Evolutionary conservation across 352 stramenopile genomes (phyloP).

Genomic region (Globisporangium perplexum): DNA sequence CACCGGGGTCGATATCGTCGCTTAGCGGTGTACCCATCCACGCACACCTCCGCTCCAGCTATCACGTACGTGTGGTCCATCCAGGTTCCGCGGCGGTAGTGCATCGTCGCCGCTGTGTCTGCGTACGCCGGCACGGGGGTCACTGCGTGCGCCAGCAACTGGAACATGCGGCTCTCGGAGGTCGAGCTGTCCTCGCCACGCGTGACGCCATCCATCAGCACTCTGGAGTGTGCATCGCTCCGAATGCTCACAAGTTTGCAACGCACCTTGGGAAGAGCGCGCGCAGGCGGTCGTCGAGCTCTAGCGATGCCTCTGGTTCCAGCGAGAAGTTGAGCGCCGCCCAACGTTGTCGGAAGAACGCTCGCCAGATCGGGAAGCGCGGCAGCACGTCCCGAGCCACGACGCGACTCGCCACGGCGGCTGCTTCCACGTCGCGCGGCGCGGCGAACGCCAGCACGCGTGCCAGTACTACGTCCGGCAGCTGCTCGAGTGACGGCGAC

Average conservation of each 20-base stretch:
- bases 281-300: constrained; percentile 32
- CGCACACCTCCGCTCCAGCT: too few relatives aligned
- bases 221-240: background rate
- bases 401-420: constrained; percentile 38
- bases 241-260: too few relatives aligned
- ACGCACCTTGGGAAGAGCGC: constrained; percentile 41
- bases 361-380: constrained; percentile 56
- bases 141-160: constrained; percentile 64
- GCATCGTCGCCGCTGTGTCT: constrained; percentile 45
- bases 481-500: constrained; percentile 9
- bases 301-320: constrained; percentile 14
- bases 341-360: constrained; percentile 56
- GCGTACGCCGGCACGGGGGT: constrained; percentile 56
- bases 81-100: constrained; percentile 28
- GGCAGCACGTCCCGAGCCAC: constrained; percentile 42
- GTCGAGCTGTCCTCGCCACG: constrained; percentile 20
- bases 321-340: constrained; percentile 56
- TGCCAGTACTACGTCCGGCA: constrained; percentile 52
- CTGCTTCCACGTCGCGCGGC: constrained; percentile 48
- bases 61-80: constrained; percentile 47
- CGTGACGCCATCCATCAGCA: background rate
- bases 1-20: background rate
- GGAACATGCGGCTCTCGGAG: constrained; percentile 58
- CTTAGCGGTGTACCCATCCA: background rate
- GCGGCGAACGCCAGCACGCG: constrained; percentile 30